phyloP scores from a whole-genome alignment of 1,139 yeast species.

The Suhomyces kunorum region DNA sequence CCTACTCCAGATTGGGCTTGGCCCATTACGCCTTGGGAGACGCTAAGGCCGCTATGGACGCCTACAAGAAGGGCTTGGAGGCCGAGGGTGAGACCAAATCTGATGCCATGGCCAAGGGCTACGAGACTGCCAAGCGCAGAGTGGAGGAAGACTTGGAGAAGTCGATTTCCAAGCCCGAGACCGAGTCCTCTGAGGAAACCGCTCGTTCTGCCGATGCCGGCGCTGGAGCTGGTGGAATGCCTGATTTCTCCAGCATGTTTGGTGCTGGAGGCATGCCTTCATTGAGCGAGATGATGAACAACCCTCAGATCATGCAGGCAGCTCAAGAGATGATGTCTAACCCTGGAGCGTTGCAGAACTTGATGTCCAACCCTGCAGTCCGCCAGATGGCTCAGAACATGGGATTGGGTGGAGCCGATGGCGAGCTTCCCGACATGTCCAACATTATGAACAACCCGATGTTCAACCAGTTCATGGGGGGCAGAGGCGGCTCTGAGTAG shows the following conservation, averaged over 20 bases:
- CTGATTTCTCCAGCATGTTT: slow-evolving; percentile 66
- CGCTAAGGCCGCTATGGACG: slow-evolving; percentile 84
- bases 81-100: slow-evolving; percentile 84
- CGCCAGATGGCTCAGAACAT: slow-evolving; percentile 75
- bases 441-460: slow-evolving; percentile 82
- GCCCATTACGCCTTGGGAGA: slow-evolving; percentile 91
- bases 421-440: slow-evolving; percentile 55
- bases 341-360: slow-evolving; percentile 73
- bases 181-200: slow-evolving; percentile 27
- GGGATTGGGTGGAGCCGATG: slow-evolving; percentile 59
- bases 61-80: slow-evolving; percentile 83
- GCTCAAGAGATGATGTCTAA: slow-evolving; percentile 93
- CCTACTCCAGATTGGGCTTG: slow-evolving; percentile 91
- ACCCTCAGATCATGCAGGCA: slow-evolving; percentile 89
- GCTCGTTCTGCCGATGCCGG: slow-evolving; percentile 19
- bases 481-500: slow-evolving; percentile 15
- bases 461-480: slow-evolving; percentile 59
- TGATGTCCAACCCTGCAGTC: slow-evolving; percentile 81
- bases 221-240: slow-evolving; percentile 61
- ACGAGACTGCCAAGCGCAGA: slow-evolving; percentile 86
- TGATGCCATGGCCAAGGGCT: slow-evolving; percentile 91
- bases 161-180: slow-evolving; percentile 33
- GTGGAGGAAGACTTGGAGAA: slow-evolving; percentile 71
- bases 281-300: slow-evolving; percentile 66
- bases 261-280: slow-evolving; percentile 61